These are phyloP conservation scores for Chlorociboria aeruginascens DNA, from an alignment of 495 filamentous ascomycete species.

Conservation along the genomic window DNA sequence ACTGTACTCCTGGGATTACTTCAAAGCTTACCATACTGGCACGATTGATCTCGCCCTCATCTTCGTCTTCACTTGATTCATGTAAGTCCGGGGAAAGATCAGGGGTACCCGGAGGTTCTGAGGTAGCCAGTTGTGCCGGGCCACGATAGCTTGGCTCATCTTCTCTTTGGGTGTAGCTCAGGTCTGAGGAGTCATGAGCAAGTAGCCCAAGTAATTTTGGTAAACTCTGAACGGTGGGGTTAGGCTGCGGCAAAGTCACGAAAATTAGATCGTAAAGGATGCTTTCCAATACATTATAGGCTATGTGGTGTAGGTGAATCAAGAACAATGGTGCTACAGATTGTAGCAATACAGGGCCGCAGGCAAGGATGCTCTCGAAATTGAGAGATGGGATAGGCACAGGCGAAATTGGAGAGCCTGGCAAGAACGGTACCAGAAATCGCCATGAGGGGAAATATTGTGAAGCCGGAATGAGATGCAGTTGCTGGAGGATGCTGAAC, in stretches of 20 bases:
- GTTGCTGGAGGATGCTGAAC: slow-evolving; percentile 36
- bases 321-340: slow-evolving; percentile 11
- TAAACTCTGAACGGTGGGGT: neutral
- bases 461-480: slow-evolving; percentile 29
- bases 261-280: slow-evolving; percentile 5
- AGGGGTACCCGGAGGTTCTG: neutral
- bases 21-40: slow-evolving; percentile 45
- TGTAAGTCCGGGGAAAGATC: neutral
- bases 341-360: neutral
- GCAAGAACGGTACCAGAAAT: slow-evolving; percentile 39
- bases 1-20: slow-evolving; percentile 36
- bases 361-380: slow-evolving; percentile 1
- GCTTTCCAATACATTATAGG: too few relatives aligned
- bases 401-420: slow-evolving; percentile 29
- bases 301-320: neutral
- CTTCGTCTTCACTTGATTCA: slow-evolving; percentile 31
- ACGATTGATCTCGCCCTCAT: slow-evolving; percentile 29
- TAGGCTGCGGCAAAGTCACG: neutral
- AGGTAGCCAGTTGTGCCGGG: slow-evolving; percentile 13
- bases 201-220: too few relatives aligned
- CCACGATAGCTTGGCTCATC: slow-evolving; percentile 15
- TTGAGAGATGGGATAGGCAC: slow-evolving; percentile 4
- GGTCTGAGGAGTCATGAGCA: neutral
- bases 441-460: slow-evolving; percentile 27
- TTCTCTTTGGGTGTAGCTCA: neutral